Percentiles rank a stretch among this genome's conserved stretches.
phyloP scores from a whole-genome alignment of 805 yeast genomes.

The Yamadazyma scolyti region DNA sequence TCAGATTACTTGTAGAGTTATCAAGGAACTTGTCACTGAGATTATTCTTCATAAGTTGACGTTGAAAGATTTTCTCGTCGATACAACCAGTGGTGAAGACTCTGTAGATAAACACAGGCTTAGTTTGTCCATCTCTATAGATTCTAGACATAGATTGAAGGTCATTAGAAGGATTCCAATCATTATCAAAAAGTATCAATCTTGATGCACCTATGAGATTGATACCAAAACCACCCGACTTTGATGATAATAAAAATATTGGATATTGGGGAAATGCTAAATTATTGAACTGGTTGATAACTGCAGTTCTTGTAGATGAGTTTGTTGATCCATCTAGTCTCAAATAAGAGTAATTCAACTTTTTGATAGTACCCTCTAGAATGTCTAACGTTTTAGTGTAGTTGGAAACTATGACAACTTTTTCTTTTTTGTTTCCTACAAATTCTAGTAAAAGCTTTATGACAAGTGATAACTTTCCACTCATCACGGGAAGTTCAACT shows the following conservation, averaged over 20 bases:
- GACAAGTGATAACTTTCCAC: slow-evolving; percentile 68
- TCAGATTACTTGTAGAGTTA: slow-evolving; percentile 44
- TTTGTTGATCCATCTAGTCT: slow-evolving; percentile 87
- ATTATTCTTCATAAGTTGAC: slow-evolving; percentile 82
- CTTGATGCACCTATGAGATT: slow-evolving; percentile 90
- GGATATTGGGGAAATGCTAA: slow-evolving; percentile 35
- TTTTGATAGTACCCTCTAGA: slow-evolving; percentile 52
- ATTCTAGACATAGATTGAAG: slow-evolving; percentile 94
- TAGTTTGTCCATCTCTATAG: slow-evolving; percentile 88
- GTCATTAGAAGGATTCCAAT: slow-evolving; percentile 95
- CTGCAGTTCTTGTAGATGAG: slow-evolving; percentile 54
- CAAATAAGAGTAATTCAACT: slow-evolving; percentile 46
- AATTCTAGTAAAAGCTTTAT: slow-evolving; percentile 54
- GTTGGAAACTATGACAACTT: slow-evolving; percentile 81
- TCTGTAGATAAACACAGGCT: slow-evolving; percentile 77
- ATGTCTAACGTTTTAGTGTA: slow-evolving; percentile 85
- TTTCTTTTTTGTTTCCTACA: slow-evolving; percentile 50
- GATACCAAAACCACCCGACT: slow-evolving; percentile 92
- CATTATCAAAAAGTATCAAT: slow-evolving; percentile 81
- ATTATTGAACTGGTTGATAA: slow-evolving; percentile 69
- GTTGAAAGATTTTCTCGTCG: slow-evolving; percentile 90
- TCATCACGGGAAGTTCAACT: slow-evolving; percentile 10
- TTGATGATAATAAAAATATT: slow-evolving; percentile 77
- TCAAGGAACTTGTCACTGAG: slow-evolving; percentile 68
- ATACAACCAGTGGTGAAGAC: slow-evolving; percentile 83